Percentiles rank a stretch among this genome's conserved stretches.
Conservation (phyloP, 345 rosid genomes). For the Chamaenerion angustifolium region DNA sequence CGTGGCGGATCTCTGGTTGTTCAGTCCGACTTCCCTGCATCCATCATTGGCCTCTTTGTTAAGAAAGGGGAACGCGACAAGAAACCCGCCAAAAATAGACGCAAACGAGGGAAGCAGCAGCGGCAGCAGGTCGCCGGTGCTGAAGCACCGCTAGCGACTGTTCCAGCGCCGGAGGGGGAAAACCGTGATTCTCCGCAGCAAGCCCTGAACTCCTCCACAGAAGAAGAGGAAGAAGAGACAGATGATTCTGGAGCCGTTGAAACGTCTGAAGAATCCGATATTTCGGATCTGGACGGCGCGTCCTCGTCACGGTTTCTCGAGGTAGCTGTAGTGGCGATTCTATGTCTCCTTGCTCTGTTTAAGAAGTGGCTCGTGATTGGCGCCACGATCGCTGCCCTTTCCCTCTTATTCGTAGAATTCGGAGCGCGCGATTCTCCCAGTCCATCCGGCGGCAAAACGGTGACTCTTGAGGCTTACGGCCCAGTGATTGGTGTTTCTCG, state of each 20-base stretch:
- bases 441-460: too few species aligned
- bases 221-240: too few species aligned
- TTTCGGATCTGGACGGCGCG: neutral
- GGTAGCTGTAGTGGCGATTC: conserved; percentile 1
- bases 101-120: conserved; percentile 6
- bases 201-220: too few species aligned
- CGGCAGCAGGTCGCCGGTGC: conserved; percentile 13
- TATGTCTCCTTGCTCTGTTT: conserved; percentile 39
- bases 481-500: too few species aligned
- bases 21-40: conserved; percentile 83
- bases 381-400: conserved; percentile 42
- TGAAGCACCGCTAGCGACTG: conserved; percentile 5
- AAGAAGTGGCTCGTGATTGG: conserved; percentile 37
- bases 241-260: too few species aligned
- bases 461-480: too few species aligned
- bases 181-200: too few species aligned
- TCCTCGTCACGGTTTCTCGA: neutral
- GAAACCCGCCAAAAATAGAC: conserved; percentile 28
- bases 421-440: too few species aligned
- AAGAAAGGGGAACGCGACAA: conserved; percentile 66
- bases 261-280: neutral
- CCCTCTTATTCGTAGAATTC: conserved; percentile 19
- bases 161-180: conserved; percentile 3
- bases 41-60: conserved; percentile 63
- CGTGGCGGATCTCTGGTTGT: conserved; percentile 61